Evolutionary conservation across 164 flowering plant species (phyloP).

Genomic region (Nymphaea colorata): DNA sequence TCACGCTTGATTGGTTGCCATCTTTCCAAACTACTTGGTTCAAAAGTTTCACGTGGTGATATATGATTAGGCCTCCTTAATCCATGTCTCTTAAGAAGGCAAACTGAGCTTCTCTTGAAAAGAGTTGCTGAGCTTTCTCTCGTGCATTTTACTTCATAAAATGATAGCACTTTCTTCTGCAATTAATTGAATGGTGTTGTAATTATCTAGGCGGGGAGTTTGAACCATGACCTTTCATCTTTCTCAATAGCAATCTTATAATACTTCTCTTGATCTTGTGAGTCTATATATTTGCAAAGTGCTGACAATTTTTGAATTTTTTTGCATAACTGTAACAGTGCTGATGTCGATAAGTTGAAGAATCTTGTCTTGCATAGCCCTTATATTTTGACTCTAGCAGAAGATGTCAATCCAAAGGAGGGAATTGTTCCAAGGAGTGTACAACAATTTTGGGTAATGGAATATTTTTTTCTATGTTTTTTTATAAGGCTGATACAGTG

Average conservation of each 20-base stretch:
- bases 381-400: conserved; percentile 73
- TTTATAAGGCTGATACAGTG: background rate
- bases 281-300: background rate
- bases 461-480: background rate
- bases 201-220: background rate
- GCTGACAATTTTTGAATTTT: background rate
- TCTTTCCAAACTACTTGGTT: too few species aligned
- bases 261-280: background rate
- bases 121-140: background rate
- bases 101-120: background rate
- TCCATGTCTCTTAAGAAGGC: background rate
- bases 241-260: too few species aligned
- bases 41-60: too few species aligned
- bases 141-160: background rate
- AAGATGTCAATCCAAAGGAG: conserved; percentile 60
- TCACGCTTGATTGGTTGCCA: too few species aligned
- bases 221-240: too few species aligned
- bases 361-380: conserved; percentile 87
- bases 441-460: conserved; percentile 83
- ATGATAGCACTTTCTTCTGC: background rate
- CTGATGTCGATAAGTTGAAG: conserved; percentile 93
- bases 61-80: too few species aligned
- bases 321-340: conserved; percentile 27
- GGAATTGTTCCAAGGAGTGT: conserved; percentile 79
- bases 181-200: background rate